A percentile compares a stretch with the other conserved stretches of the same genome.
phyloP scores from a whole-genome alignment of 2,329 filamentous ascomycete genomes.

The Ciborinia camelliae region DNA sequence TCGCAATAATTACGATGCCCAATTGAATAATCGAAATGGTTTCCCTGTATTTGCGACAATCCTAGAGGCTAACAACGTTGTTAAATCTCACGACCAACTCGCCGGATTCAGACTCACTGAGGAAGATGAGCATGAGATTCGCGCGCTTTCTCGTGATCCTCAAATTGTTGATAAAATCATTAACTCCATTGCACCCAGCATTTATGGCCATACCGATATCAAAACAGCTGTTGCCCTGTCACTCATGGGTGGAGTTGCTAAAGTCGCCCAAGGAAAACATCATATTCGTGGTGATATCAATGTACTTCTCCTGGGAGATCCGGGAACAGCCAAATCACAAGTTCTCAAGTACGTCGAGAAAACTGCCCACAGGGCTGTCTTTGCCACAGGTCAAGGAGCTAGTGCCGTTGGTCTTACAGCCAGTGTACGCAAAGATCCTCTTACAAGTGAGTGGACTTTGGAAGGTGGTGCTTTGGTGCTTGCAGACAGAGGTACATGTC shows the following conservation, averaged over 20 bases:
- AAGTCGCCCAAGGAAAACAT: conserved; percentile 83
- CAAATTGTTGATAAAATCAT: conserved; percentile 91
- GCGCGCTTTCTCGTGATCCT: conserved; percentile 81
- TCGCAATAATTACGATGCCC: conserved; percentile 96
- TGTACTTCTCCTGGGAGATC: conserved; percentile 90
- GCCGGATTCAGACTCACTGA: conserved; percentile 94
- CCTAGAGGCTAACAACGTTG: conserved; percentile 92
- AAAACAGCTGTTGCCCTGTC: conserved; percentile 95
- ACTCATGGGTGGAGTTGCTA: conserved; percentile 90
- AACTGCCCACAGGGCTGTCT: conserved; percentile 93
- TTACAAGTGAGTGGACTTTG: conserved; percentile 96
- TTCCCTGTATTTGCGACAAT: conserved; percentile 98
- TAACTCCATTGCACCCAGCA: conserved; percentile 90
- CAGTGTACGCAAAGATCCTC: conserved; percentile 88
- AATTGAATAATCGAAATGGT: conserved; percentile 96
- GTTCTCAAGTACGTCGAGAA: conserved; percentile 97
- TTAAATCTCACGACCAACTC: conserved; percentile 96
- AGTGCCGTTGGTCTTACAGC: conserved; percentile 97
- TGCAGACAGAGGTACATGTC: conserved; percentile 88
- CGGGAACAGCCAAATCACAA: conserved; percentile 96
- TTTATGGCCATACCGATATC: conserved; percentile 94
- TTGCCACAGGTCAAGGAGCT: conserved; percentile 95
- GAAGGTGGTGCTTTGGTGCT: conserved; percentile 94
- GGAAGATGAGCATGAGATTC: conserved; percentile 89
- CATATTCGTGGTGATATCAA: conserved; percentile 97